Percentiles rank a stretch among this genome's conserved stretches.
Conservation (phyloP, 495 filamentous ascomycete genomes). For the Cercophora samala region DNA sequence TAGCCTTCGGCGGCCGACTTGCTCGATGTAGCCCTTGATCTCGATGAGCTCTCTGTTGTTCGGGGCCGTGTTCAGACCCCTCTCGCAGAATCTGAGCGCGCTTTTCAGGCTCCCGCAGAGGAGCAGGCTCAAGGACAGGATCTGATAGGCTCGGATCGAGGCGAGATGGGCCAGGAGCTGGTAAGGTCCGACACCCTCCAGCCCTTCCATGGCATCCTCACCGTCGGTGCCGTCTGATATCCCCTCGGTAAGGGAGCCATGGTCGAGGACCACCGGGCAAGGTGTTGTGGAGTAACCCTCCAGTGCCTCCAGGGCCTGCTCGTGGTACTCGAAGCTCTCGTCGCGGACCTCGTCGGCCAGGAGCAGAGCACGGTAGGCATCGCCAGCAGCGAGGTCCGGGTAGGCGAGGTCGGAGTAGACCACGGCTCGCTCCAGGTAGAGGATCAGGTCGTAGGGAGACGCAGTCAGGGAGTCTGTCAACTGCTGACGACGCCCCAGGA, state of each 20-base stretch:
- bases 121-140: conserved; percentile 58
- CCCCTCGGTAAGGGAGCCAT: conserved; percentile 40
- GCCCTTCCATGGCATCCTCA: conserved; percentile 10
- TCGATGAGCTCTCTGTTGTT: conserved; percentile 47
- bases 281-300: conserved; percentile 28
- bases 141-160: conserved; percentile 52
- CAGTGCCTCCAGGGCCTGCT: conserved; percentile 48
- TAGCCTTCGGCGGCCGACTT: conserved; percentile 44
- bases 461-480: conserved; percentile 48
- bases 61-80: conserved; percentile 45
- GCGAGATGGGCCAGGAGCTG: conserved; percentile 39
- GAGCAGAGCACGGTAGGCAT: conserved; percentile 85
- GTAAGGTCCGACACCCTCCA: conserved; percentile 30
- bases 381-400: conserved; percentile 83
- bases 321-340: conserved; percentile 63
- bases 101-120: conserved; percentile 68
- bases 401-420: conserved; percentile 74
- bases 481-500: conserved; percentile 45
- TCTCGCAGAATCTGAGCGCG: conserved; percentile 61
- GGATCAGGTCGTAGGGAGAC: conserved; percentile 72
- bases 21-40: conserved; percentile 46
- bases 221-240: conserved; percentile 39
- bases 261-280: conserved; percentile 37
- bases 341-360: conserved; percentile 77
- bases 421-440: conserved; percentile 68